These are phyloP conservation scores for Trichophaea hybrida DNA, from an alignment of 2,329 filamentous ascomycete species.

Conservation along the genomic window DNA sequence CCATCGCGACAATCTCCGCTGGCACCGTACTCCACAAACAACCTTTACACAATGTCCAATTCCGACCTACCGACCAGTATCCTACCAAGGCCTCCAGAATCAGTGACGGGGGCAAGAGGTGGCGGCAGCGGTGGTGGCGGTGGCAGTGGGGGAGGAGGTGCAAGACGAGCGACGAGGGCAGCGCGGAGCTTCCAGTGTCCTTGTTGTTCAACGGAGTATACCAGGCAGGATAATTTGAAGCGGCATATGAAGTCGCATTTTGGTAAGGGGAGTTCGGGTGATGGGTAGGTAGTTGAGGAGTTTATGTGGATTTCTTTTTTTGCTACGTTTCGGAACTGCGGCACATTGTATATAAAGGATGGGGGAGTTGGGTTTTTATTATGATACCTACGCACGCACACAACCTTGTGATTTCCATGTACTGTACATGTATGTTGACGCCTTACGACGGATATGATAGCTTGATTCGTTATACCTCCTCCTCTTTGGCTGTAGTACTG, in stretches of 20 bases:
- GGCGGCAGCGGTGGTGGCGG: not conserved
- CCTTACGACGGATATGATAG: no score
- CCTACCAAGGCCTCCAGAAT: not conserved
- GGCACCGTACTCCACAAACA: not conserved
- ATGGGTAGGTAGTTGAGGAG: not conserved
- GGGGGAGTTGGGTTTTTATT: no score
- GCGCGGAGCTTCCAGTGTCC: constrained; percentile 1
- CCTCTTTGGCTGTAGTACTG: no score
- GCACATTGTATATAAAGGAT: no score
- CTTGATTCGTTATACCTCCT: no score
- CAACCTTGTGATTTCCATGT: no score
- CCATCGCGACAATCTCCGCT: not conserved
- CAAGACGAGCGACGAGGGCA: not conserved
- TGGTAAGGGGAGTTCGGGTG: not conserved
- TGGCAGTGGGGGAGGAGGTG: not conserved
- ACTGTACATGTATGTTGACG: no score
- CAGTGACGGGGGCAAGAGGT: not conserved
- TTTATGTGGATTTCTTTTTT: not conserved
- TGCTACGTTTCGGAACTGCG: not conserved
- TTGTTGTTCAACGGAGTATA: not conserved
- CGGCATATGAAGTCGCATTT: constrained; percentile 1
- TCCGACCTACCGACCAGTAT: not conserved
- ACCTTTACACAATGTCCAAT: not conserved
- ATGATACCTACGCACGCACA: no score
- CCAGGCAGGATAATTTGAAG: constrained; percentile 1